phyloP scores from a whole-genome alignment of 345 rosid genomes.

The Eucalyptus cloeziana region DNA sequence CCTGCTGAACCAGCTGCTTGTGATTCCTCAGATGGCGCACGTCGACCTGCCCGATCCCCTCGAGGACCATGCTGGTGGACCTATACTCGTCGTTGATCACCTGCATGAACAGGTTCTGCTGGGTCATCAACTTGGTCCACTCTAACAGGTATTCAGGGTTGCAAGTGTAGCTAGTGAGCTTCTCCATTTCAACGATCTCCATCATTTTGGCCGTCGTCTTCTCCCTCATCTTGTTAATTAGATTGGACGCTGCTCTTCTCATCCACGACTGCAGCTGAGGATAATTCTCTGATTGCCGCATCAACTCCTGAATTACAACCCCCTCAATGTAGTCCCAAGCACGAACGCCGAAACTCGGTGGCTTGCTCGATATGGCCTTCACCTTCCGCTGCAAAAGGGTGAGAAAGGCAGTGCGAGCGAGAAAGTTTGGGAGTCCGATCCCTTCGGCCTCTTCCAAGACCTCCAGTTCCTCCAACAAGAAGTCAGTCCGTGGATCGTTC shows the following conservation, averaged over 20 bases:
- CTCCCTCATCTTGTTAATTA: conserved; percentile 13
- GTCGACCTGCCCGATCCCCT: conserved; percentile 1
- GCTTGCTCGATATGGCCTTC: neutral
- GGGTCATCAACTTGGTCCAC: conserved; percentile 4
- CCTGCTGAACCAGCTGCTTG: neutral
- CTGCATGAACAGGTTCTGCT: neutral
- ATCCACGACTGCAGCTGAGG: conserved; percentile 1
- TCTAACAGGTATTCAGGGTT: conserved; percentile 7
- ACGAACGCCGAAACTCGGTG: neutral
- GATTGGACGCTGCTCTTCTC: conserved; percentile 3
- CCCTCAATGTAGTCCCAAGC: conserved; percentile 11
- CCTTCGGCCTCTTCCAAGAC: conserved; percentile 13
- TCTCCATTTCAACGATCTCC: conserved; percentile 23
- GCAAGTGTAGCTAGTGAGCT: conserved; percentile 18
- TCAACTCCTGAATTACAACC: conserved; percentile 1
- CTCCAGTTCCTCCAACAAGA: conserved; percentile 12
- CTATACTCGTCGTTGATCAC: neutral
- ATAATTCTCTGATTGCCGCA: neutral
- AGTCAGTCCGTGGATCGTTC: neutral
- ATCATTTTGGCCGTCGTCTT: conserved; percentile 2
- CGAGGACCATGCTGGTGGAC: neutral
- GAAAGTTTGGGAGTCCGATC: conserved; percentile 20
- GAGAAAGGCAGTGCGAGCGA: conserved; percentile 10
- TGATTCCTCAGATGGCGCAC: neutral
- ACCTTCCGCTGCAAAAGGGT: conserved; percentile 6